phyloP scores from a whole-genome alignment of 129 eudicot species.

The Kitagawia praeruptora region DNA sequence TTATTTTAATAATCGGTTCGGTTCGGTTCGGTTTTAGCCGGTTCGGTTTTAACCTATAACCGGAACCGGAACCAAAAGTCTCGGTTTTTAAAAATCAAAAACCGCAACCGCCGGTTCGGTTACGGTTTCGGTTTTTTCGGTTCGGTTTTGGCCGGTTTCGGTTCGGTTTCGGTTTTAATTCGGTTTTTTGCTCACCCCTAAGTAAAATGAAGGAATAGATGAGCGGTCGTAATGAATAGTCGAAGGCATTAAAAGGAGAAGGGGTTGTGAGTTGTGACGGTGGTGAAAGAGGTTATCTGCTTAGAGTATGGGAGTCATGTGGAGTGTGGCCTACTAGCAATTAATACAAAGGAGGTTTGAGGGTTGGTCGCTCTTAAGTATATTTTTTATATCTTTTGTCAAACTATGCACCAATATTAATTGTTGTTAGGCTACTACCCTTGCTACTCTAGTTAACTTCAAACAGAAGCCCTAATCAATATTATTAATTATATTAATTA shows the following conservation, averaged over 20 bases:
- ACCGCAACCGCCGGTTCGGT: too few relatives aligned
- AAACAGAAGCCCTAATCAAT: not conserved
- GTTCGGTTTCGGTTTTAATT: too few relatives aligned
- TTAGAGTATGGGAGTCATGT: slow-evolving; percentile 15
- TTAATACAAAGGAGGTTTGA: slow-evolving; percentile 6
- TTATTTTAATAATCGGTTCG: too few relatives aligned
- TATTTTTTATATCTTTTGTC: not conserved
- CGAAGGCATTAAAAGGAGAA: not conserved
- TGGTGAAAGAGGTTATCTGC: slow-evolving; percentile 5
- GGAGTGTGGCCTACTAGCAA: slow-evolving; percentile 13
- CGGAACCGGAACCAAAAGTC: too few relatives aligned
- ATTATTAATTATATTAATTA: too few relatives aligned
- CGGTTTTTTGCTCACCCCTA: too few relatives aligned
- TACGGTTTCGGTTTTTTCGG: too few relatives aligned
- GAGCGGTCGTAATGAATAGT: not conserved
- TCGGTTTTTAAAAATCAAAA: too few relatives aligned
- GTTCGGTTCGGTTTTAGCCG: too few relatives aligned
- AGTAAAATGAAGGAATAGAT: not conserved
- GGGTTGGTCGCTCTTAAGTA: slow-evolving; percentile 5
- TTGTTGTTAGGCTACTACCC: slow-evolving; percentile 1
- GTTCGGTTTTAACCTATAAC: too few relatives aligned
- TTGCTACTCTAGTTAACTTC: not conserved
- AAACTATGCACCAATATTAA: not conserved
- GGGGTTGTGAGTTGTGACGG: slow-evolving; percentile 9
- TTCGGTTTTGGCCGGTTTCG: too few relatives aligned